A percentile compares a stretch with the other conserved stretches of the same genome.
Conservation (phyloP, 352 stramenopile genomes). For the Pythium grandisporangium region DNA sequence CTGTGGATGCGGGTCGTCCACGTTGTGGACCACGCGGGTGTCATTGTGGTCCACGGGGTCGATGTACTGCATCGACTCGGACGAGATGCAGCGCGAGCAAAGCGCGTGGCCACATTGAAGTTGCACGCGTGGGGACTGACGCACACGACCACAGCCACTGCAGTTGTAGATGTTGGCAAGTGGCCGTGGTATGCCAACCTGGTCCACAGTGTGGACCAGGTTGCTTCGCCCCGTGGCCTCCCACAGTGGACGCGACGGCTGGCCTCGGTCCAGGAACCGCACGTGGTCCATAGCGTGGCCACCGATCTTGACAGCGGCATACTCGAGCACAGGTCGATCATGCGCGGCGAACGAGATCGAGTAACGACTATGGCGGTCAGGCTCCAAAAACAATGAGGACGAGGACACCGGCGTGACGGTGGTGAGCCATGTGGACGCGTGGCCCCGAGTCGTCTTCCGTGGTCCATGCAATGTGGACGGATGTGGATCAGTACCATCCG, state of each 20-base stretch:
- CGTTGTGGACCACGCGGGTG: no score
- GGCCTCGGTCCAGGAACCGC: conserved; percentile 45
- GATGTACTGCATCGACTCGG: conserved; percentile 26
- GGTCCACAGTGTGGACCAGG: neutral
- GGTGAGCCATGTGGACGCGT: neutral
- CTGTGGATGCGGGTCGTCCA: no score
- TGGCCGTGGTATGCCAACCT: conserved; percentile 1
- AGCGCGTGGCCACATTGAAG: conserved; percentile 56
- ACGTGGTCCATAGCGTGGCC: conserved; percentile 74
- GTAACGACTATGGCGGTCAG: no score
- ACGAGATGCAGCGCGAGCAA: conserved; percentile 47
- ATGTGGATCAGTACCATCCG: no score
- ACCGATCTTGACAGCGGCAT: conserved; percentile 65
- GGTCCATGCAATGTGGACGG: conserved; percentile 2
- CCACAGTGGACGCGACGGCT: conserved; percentile 49
- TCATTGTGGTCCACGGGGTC: conserved; percentile 14
- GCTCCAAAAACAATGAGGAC: no score
- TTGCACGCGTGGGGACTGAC: conserved; percentile 46
- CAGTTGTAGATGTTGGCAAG: conserved; percentile 48
- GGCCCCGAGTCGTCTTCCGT: conserved; percentile 2
- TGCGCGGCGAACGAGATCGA: conserved; percentile 27
- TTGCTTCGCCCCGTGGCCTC: conserved; percentile 23
- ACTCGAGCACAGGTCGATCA: conserved; percentile 32
- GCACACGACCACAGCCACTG: conserved; percentile 38
- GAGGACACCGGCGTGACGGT: no score